These are phyloP conservation scores for Wickerhamomyces bisporus DNA, from an alignment of 805 yeast genomes.

Conservation along the genomic window DNA sequence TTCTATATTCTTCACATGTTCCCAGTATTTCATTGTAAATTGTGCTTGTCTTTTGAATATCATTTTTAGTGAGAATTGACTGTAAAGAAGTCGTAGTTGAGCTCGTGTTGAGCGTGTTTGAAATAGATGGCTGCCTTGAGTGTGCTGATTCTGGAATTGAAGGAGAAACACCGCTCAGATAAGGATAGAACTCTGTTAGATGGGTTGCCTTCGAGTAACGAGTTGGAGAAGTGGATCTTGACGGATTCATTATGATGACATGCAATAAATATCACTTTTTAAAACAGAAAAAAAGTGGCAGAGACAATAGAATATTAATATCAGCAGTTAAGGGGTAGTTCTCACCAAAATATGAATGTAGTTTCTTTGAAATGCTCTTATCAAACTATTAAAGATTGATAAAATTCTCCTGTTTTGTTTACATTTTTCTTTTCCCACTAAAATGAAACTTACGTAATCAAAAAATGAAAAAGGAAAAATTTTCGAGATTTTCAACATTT, in stretches of 20 bases:
- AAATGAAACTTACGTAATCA: too few species aligned
- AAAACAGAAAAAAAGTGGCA: too few species aligned
- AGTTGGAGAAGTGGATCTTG: slow-evolving; percentile 23
- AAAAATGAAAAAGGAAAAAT: neutral
- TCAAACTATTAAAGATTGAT: too few species aligned
- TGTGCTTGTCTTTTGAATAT: slow-evolving; percentile 44
- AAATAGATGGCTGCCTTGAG: slow-evolving; percentile 10
- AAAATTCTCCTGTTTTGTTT: too few species aligned
- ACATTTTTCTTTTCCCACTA: too few species aligned
- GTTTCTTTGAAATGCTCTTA: too few species aligned
- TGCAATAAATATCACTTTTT: neutral
- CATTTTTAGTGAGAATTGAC: slow-evolving; percentile 44
- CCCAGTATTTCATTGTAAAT: slow-evolving; percentile 43
- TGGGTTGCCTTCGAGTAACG: slow-evolving; percentile 22
- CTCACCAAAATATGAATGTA: too few species aligned
- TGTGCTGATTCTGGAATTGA: slow-evolving; percentile 23
- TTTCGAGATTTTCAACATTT: too few species aligned
- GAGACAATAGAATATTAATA: too few species aligned
- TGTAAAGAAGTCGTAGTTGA: neutral
- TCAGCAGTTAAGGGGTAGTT: too few species aligned
- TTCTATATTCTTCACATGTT: slow-evolving; percentile 42
- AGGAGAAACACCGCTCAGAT: slow-evolving; percentile 22
- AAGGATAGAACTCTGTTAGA: slow-evolving; percentile 25
- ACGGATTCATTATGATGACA: slow-evolving; percentile 28
- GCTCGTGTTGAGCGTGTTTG: neutral